These are phyloP conservation scores for Candida quercuum DNA, from an alignment of 805 yeast species.

Conservation along the genomic window DNA sequence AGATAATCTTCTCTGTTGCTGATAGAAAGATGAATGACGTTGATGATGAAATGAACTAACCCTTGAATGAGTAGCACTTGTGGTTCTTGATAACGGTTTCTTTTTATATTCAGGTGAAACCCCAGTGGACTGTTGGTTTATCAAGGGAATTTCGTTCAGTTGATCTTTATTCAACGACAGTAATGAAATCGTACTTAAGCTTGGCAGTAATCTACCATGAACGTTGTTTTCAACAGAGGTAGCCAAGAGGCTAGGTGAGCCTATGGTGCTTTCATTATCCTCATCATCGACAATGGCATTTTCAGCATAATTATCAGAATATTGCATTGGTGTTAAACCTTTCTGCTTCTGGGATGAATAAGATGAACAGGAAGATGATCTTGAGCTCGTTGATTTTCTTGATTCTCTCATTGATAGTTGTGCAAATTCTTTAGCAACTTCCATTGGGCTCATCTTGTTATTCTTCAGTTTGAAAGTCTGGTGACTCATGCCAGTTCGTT, in stretches of 20 bases:
- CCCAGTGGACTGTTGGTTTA: not conserved
- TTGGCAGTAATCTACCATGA: slow-evolving; percentile 12
- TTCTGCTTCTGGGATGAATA: too few species aligned
- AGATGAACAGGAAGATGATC: slow-evolving; percentile 4
- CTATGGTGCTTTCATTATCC: slow-evolving; percentile 6
- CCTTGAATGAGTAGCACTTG: slow-evolving; percentile 12
- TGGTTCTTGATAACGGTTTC: slow-evolving; percentile 12
- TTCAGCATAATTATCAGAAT: slow-evolving; percentile 7
- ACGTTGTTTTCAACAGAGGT: slow-evolving; percentile 15
- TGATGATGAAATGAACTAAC: slow-evolving; percentile 19
- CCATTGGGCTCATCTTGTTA: slow-evolving; percentile 5
- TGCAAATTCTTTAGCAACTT: slow-evolving; percentile 6
- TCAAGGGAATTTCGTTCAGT: not conserved
- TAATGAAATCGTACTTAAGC: slow-evolving; percentile 20
- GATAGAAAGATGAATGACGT: slow-evolving; percentile 12
- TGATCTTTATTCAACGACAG: slow-evolving; percentile 17
- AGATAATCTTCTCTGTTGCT: slow-evolving; percentile 5
- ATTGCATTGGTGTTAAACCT: too few species aligned
- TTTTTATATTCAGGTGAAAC: slow-evolving; percentile 7
- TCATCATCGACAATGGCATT: slow-evolving; percentile 18
- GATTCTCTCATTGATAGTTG: slow-evolving; percentile 7
- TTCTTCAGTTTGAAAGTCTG: slow-evolving; percentile 2
- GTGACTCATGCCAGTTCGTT: too few species aligned
- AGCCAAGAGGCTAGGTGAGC: slow-evolving; percentile 20
- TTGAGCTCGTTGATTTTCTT: not conserved